Evolutionary conservation across 352 stramenopile genomes (phyloP), one percentile per base, ranked within the genome.

Genomic region (Plasmopara viticola): DNA sequence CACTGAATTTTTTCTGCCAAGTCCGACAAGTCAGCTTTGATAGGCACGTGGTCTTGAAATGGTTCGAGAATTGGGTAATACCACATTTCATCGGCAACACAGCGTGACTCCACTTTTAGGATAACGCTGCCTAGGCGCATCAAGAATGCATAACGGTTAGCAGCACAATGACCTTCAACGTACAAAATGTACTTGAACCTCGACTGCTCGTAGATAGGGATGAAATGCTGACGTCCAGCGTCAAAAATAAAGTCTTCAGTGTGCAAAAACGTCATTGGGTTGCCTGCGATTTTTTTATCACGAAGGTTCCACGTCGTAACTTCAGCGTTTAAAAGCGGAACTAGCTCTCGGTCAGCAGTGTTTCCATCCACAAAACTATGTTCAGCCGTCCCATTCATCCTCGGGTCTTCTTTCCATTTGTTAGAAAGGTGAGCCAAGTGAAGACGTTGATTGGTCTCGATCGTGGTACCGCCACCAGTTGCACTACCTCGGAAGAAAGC

Each of bases 61-160:
- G 96, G 96, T 65, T 86, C 70, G 25, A 99, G 76, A 17, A 99
- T 69, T 31, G 95, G 94, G 53, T 98, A 98, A 68, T 98, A 94
- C 84, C 84, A 99, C 87, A 98, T 98, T 55, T 95, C 86, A 64
- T 98, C 96, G 7, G 96, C 97, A 46, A 98, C 95, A 63, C 86
- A 97, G 3, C 70, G 77, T 40, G 86, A 97, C 40, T 83, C 72
- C 9, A 88, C 91, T 72, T 98, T 99, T 9, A 99, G 72, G 64
- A 99, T 99, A 17, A 99, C 97, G 45, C 86, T 96, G 7, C 96
- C 96, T 6, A 99, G 68, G 4, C 94, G 91, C 95, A 99, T 99
- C 67, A 99, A 90, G 70, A 98, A 98, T 13, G 89, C 95, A 72
- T 99, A 99, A 51, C 96, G 92, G 78, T 97, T 99, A 10, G 96